These are phyloP conservation scores for Kluyveromyces nonfermentans DNA, from an alignment of 805 yeast species.

Conservation along the genomic window DNA sequence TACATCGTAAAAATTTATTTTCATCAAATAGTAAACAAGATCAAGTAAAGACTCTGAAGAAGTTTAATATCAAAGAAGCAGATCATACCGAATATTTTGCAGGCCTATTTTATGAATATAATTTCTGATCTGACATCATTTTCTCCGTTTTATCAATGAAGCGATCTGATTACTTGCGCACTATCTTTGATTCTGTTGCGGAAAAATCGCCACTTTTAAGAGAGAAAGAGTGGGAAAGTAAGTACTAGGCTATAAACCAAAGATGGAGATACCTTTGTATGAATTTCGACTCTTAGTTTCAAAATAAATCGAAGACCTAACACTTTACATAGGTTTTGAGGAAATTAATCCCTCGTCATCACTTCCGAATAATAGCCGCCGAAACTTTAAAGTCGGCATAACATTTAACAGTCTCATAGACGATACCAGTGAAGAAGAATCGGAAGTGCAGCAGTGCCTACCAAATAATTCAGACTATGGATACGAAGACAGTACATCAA, in stretches of 20 bases:
- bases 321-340: neutral
- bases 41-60: too few relatives aligned
- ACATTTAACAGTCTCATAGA: constrained; percentile 19
- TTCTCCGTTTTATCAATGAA: neutral
- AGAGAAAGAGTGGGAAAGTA: neutral
- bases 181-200: neutral
- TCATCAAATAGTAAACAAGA: too few relatives aligned
- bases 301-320: neutral
- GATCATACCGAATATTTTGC: too few relatives aligned
- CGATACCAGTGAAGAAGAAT: constrained; percentile 9
- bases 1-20: too few relatives aligned
- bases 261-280: neutral
- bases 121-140: neutral
- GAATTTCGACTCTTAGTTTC: neutral
- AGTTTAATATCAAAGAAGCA: too few relatives aligned
- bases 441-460: neutral
- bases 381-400: constrained; percentile 13
- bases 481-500: neutral
- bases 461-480: neutral
- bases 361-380: constrained; percentile 8
- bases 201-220: neutral
- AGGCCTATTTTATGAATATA: too few relatives aligned
- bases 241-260: neutral
- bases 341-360: neutral
- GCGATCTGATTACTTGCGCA: neutral